These are phyloP conservation scores for Penicillium desertorum DNA, from an alignment of 495 filamentous ascomycete genomes.

Conservation along the genomic window DNA sequence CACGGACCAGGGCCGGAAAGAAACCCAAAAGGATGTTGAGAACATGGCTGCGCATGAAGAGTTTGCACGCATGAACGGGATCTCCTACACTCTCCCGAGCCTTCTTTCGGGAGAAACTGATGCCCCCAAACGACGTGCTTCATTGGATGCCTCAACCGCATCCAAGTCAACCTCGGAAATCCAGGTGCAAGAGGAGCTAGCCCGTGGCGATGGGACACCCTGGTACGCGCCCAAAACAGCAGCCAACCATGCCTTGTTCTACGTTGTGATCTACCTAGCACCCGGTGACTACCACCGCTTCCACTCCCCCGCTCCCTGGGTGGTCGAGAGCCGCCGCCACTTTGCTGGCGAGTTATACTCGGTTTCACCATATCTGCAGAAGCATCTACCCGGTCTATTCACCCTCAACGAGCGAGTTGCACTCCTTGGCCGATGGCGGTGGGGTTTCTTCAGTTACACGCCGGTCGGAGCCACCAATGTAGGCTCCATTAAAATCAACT, in stretches of 20 bases:
- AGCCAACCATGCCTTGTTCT: constrained; percentile 70
- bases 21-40: constrained; percentile 35
- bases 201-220: constrained; percentile 61
- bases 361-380: constrained; percentile 91
- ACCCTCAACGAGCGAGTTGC: constrained; percentile 96
- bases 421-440: constrained; percentile 89
- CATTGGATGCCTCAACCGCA: constrained; percentile 63
- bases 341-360: constrained; percentile 96
- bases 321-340: constrained; percentile 85
- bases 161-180: constrained; percentile 69
- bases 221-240: constrained; percentile 76
- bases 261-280: constrained; percentile 95
- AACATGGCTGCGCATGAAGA: constrained; percentile 77
- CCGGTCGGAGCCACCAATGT: constrained; percentile 99
- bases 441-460: constrained; percentile 95
- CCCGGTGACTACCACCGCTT: constrained; percentile 99
- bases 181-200: constrained; percentile 81
- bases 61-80: constrained; percentile 94
- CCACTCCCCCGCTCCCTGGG: constrained; percentile 92
- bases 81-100: constrained; percentile 89
- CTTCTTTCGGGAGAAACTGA: constrained; percentile 72
- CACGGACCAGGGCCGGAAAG: constrained; percentile 30
- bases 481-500: constrained; percentile 95
- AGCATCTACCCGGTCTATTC: constrained; percentile 88
- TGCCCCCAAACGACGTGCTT: constrained; percentile 34